Percentiles rank a stretch among this genome's conserved stretches.
phyloP scores from a whole-genome alignment of 1,139 yeast species.

The Yamadazyma friedrichii region DNA sequence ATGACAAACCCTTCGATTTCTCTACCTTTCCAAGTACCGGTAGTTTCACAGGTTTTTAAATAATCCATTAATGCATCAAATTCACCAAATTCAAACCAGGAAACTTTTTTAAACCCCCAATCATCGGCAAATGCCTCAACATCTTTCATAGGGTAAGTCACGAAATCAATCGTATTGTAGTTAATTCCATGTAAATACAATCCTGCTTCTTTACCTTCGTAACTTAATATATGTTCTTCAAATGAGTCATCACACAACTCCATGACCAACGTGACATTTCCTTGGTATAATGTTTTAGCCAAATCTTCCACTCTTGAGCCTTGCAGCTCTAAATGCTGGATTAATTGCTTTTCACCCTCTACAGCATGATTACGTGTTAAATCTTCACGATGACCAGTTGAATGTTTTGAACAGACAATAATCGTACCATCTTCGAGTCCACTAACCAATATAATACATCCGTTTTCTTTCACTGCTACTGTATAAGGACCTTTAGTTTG shows the following conservation, averaged over 20 bases:
- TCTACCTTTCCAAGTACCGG: slow-evolving; percentile 68
- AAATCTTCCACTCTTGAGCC: slow-evolving; percentile 48
- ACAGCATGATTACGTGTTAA: slow-evolving; percentile 66
- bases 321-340: slow-evolving; percentile 43
- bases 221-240: slow-evolving; percentile 91
- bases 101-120: slow-evolving; percentile 72
- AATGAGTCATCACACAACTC: slow-evolving; percentile 91
- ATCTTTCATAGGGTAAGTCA: slow-evolving; percentile 58
- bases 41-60: slow-evolving; percentile 55
- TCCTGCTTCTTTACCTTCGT: slow-evolving; percentile 67
- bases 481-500: slow-evolving; percentile 75
- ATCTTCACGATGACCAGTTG: slow-evolving; percentile 69
- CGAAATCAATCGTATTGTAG: slow-evolving; percentile 59
- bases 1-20: slow-evolving; percentile 95
- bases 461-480: slow-evolving; percentile 85
- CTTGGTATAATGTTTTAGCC: slow-evolving; percentile 50
- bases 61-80: slow-evolving; percentile 46
- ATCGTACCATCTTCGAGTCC: slow-evolving; percentile 73
- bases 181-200: slow-evolving; percentile 89
- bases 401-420: slow-evolving; percentile 84
- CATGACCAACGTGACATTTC: slow-evolving; percentile 80
- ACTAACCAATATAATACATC: slow-evolving; percentile 83
- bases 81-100: slow-evolving; percentile 39
- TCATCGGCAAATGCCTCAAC: slow-evolving; percentile 59
- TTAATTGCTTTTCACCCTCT: slow-evolving; percentile 64